Base-by-base conservation (phyloP, 805 yeast genomes). In the Yamadazyma insecticola region DNA sequence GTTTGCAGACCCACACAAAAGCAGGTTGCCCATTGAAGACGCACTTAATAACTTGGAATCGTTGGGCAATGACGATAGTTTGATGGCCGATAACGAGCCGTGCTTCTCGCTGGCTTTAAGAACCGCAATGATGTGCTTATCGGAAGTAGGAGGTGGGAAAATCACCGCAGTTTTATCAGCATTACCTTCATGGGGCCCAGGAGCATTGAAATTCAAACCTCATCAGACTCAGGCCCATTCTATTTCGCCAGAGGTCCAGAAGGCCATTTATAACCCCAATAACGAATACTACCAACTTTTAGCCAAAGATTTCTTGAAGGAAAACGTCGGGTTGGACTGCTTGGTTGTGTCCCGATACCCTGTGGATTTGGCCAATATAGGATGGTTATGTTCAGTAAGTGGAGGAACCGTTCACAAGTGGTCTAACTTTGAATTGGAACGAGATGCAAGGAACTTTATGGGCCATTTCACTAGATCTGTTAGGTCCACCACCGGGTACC, bases 131-230 rank as follows among this genome's bases (percentile, higher is more conserved):
- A 50, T 73, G 31, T 78, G 87, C 5, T 61, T 88, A 16, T 69
- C 69, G 26, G 56, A 61, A 14, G 70, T 69, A 20, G 95, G 92
- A 6, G 92, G 92, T 39, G 98, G 97, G 37, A 84, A 89, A 45
- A 78, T 90, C 20, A 72, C 81, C 14, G 71, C 84, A 0, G 55
- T 83, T 4, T 57, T 89, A 24, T 70, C 85, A 2, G 60, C 78
- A 2, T 54, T 87, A 23, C 96, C 98, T 5, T 71, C 85, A 1
- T 70, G 77, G 70, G 96, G 95, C 1, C 81, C 87, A 0, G 96
- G 96, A 4, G 64, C 71, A 7, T 65, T 81, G 32, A 59, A 63
- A n/a, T 59, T 56, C 33, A 74, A 69, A 43, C 61, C 62, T 15
- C 53, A 54, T 36, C 55, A 55, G 26, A 41, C 57, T 4, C 60